These are phyloP conservation scores for Cornus controversa DNA, from an alignment of 148 eudicot species.

Conservation along the genomic window DNA sequence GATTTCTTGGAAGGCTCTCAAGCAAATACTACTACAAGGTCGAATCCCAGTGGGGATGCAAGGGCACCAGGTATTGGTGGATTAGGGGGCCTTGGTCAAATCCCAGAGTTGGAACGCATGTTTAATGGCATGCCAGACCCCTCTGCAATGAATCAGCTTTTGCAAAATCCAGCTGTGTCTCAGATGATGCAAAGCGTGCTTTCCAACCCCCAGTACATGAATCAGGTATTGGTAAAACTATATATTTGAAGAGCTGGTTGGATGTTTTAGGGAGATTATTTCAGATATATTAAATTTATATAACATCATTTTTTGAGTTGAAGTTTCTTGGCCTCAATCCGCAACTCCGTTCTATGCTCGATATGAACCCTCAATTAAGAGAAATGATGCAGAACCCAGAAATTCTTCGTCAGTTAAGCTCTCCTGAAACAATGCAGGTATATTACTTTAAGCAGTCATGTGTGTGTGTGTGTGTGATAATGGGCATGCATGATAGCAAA, in stretches of 20 bases:
- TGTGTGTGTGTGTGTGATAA: too few species aligned
- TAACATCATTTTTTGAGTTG: conserved; percentile 18
- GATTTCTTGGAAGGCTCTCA: conserved; percentile 51
- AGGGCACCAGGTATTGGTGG: conserved; percentile 67
- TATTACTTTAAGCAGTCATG: background rate
- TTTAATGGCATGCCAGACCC: conserved; percentile 61
- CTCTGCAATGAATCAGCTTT: conserved; percentile 52
- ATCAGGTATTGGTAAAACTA: conserved; percentile 52
- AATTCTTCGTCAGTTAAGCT: conserved; percentile 62
- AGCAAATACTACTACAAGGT: conserved; percentile 60
- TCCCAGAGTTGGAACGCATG: conserved; percentile 61
- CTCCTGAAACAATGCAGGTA: conserved; percentile 95
- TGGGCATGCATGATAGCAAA: background rate
- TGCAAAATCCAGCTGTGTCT: conserved; percentile 91
- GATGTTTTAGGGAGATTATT: conserved; percentile 8
- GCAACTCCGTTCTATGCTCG: conserved; percentile 74
- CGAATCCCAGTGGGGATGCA: conserved; percentile 55
- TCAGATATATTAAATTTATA: background rate
- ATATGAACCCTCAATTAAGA: conserved; percentile 77
- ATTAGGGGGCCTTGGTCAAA: conserved; percentile 57
- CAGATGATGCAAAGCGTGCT: conserved; percentile 93
- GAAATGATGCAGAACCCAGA: conserved; percentile 97
- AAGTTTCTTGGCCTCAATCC: conserved; percentile 64
- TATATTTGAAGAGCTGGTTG: background rate
- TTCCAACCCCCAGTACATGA: conserved; percentile 83